Evolutionary conservation across 371 early-diverging fungal species (phyloP), one percentile per base, ranked within the genome.

Genomic region (Coemansia sp.): DNA sequence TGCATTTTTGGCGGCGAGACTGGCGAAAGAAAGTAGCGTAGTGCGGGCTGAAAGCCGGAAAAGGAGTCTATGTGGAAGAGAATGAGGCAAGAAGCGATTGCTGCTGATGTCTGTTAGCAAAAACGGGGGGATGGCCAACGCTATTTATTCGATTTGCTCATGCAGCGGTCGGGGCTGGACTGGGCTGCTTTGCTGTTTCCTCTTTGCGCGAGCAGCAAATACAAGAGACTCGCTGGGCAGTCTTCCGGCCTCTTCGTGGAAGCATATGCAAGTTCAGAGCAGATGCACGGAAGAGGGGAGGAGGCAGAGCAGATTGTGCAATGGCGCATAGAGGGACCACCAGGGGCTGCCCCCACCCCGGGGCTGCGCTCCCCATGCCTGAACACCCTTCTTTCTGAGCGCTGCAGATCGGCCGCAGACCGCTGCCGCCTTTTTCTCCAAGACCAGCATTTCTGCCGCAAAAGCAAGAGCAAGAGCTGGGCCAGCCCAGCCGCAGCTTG

Each of bases 131-230:
- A 27, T 48, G 39, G 52, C 40, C 26, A 24, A 13, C 11, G 54
- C 63, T 62, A 62, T 53, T 62, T 62, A 62, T 62, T 62, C 39
- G 63, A 62, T 62, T 62, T 61, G 34, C 21, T 18, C 21, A 34
- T 26, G 27, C 55, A 14, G 11, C 22, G 26, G 21, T 29, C 31
- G 29, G 27, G 31, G 55, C 55, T 16, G 26, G 22, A 22, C 29
- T 50, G 16, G 26, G 34, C 34, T 34, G 34, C 34, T 34, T 34
- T 34, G 34, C 34, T 29, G 27, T 26, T 18, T 24, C 18, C 31
- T n/a, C 6, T 48, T 8, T 22, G 37, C 27, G n/a, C 21, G n/a
- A 34, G 61, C 61, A 42, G 50, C 61, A 29, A n/a, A 37, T 31
- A 26, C 37, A 48, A 24, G 22, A 21, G 42, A 13, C 14, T 11